Conservation (phyloP, 257 asterid species). For the Solanum etuberosum region DNA sequence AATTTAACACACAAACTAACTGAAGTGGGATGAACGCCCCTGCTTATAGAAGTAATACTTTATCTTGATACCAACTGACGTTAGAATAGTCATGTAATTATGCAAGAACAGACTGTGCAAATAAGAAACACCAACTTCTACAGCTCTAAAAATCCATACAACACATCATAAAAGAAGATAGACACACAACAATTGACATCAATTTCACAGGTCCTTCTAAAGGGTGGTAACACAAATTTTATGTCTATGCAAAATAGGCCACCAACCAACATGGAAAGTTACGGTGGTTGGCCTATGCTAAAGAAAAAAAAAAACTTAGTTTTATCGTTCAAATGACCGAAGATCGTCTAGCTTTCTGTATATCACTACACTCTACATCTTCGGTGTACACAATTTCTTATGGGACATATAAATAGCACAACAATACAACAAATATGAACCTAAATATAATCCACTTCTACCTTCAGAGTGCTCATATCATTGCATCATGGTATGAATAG, state of each 20-base stretch:
- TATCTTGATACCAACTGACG: no score
- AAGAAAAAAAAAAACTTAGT: no score
- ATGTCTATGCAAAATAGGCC: background rate
- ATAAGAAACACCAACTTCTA: background rate
- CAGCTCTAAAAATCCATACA: no score
- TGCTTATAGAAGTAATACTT: background rate
- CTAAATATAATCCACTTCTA: background rate
- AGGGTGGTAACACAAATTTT: fast-evolving
- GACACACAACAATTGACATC: no score
- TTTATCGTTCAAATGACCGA: background rate
- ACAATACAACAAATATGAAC: background rate
- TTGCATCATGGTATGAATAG: background rate
- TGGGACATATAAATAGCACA: no score
- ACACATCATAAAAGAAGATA: no score
- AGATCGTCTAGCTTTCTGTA: background rate
- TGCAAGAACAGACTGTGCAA: background rate
- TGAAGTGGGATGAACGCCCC: background rate
- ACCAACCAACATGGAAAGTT: background rate
- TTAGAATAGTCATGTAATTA: background rate
- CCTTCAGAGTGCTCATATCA: background rate
- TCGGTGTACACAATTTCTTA: background rate
- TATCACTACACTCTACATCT: background rate
- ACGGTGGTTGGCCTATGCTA: background rate
- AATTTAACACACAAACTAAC: background rate
- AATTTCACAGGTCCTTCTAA: no score